A percentile compares a stretch with the other conserved stretches of the same genome.
phyloP scores from a whole-genome alignment of 345 rosid species.

The Eucalyptus pauciflora region DNA sequence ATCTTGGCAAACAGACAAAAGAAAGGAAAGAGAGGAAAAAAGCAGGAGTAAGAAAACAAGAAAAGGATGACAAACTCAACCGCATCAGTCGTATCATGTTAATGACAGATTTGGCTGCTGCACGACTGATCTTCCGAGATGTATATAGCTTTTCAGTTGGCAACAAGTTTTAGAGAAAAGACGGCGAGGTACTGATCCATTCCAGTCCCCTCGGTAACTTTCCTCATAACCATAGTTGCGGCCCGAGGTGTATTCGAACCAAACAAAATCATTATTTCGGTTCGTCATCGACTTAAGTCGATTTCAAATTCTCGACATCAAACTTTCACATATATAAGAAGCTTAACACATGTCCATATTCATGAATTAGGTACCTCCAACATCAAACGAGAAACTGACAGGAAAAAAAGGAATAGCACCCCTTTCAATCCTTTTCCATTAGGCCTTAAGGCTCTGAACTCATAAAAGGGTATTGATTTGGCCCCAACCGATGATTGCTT shows the following conservation, averaged over 20 bases:
- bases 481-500: background rate
- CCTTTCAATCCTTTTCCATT: background rate
- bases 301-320: background rate
- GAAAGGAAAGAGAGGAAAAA: background rate
- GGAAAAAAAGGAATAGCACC: background rate
- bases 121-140: background rate
- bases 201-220: background rate
- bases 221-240: background rate
- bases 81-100: background rate
- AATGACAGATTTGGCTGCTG: background rate
- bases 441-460: background rate
- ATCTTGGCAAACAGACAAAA: background rate
- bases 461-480: background rate
- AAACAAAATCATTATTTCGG: background rate
- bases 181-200: background rate
- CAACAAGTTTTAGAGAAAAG: background rate
- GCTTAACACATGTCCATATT: background rate
- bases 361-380: background rate
- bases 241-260: background rate
- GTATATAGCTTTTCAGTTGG: background rate
- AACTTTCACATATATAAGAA: background rate
- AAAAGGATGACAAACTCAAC: background rate
- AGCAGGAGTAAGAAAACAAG: background rate
- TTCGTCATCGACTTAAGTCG: background rate
- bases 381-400: background rate